These are phyloP conservation scores for Anethum foeniculum DNA, from an alignment of 140 eudicot species.

Conservation along the genomic window DNA sequence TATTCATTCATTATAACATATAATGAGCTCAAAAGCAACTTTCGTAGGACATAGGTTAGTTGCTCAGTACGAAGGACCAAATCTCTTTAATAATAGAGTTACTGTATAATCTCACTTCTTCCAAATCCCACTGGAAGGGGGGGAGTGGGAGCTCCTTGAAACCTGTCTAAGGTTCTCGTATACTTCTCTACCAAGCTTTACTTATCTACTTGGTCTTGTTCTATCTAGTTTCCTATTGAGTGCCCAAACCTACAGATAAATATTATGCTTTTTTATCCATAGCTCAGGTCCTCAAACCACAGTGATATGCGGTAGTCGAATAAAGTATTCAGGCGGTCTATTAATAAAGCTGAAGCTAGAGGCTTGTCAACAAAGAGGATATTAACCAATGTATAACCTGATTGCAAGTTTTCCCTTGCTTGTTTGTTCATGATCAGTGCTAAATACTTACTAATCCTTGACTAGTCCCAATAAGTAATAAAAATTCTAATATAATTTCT, in stretches of 20 bases:
- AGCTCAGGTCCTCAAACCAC: background rate
- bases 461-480: background rate
- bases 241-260: background rate
- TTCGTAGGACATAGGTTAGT: background rate
- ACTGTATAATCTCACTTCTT: background rate
- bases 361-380: background rate
- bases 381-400: background rate
- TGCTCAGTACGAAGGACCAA: background rate
- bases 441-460: background rate
- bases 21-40: background rate
- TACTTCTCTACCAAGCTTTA: background rate
- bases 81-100: background rate
- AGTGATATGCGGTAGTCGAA: background rate
- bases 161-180: background rate
- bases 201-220: background rate
- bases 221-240: background rate
- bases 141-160: background rate
- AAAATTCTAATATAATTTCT: background rate
- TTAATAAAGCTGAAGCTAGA: background rate
- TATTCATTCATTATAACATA: background rate
- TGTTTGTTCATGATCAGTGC: background rate
- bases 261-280: background rate
- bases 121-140: background rate
- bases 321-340: background rate
- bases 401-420: background rate